Evolutionary conservation across 148 eudicot genomes (phyloP), one percentile per base, ranked within the genome.

Genomic region (Arbutus unedo): DNA sequence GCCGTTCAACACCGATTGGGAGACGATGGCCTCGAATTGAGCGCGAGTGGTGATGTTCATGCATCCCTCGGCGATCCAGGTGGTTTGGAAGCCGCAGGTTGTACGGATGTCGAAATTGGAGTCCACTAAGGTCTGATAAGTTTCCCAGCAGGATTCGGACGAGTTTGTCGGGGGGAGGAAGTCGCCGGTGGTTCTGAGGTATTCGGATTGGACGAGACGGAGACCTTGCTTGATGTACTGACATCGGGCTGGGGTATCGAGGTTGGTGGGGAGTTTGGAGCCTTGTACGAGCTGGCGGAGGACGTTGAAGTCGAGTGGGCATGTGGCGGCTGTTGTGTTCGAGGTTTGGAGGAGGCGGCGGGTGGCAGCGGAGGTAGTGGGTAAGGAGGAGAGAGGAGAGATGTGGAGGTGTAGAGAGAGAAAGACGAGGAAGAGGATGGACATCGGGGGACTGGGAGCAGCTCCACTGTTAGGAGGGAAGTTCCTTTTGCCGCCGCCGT

Each of bases 1-100:
- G 66, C 76, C 85, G 67, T 79, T 68, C 0, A 88, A 8, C 0
- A 79, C 82, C 2, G 83, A 15, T 23, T 15, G 13, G 6, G 89
- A 85, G 0, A 93, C 88, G 15, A 49, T 16, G 19, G n/a, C 2
- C 48, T 93, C 91, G 80, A 91, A 94, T 38, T 91, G 83, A 4
- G 85, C 44, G 2, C 81, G 83, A 48, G 95, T 91, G 6, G 93
- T 89, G 85, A 94, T 88, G 89, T 94, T 94, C 93, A 89, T 87
- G 76, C 98, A 94, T 0, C 94, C 93, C 51, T 87, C 81, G 5
- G 95, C 83, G 60, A 94, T 87, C 92, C 91, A 91, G 16, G 74
- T 43, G 4, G 92, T 85, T 48, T 85, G 41, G 79, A 92, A 91
- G 4, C 92, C 90, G 77, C 98, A 94, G 8, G 87, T 70, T 6